Base-by-base conservation (phyloP, 2,329 filamentous ascomycete species). In the Tricladium varicosporioides region DNA sequence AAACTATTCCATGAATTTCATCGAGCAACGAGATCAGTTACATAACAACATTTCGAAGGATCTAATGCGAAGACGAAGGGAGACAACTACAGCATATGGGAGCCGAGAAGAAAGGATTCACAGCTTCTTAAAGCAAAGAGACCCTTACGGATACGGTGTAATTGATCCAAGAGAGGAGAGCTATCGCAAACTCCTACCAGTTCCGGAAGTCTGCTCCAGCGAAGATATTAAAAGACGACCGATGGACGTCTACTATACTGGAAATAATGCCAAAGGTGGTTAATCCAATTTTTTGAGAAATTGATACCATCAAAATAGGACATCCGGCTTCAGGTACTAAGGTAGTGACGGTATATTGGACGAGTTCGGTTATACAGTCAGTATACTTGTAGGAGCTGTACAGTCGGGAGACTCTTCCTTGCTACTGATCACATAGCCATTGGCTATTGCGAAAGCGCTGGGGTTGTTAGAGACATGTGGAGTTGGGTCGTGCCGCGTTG, bases 81-180 rank as follows among this genome's bases (percentile, higher is more conserved):
- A 79, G 65, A 76, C 83, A 54, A 75, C 79, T 59, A 77, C 79
- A 51, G 74, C 80, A 40, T 70, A 81, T 71, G 67, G 74, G 69
- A 75, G 74, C 66, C 78, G 82, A 53, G 81, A 89, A 60, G 84
- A 86, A 67, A 80, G 91, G 52, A 86, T 97, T 42, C 82, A 91
- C 63, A 84, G 76, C 54, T 97, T 97, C 68, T 63, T 97, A 57
- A 83, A 84, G 66, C 84, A 89, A 58, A 80, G 91, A 62, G 88
- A 94, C 31, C 65, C 64, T 2, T 32, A 53, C n/a, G 65, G 63
- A 42, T 59, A 61, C 57, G 56, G 53, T 5, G 5, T 60, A n/a
- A 59, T 55, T 2, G 61, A 66, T 54, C 48, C 54, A 15, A 67
- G 73, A 50, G 77, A 80, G 40, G 78, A 78, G 55, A 73, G 71